Evolutionary conservation across 1,284 basidiomycete genomes (phyloP).

Genomic region (Moesziomyces globuligerus): DNA sequence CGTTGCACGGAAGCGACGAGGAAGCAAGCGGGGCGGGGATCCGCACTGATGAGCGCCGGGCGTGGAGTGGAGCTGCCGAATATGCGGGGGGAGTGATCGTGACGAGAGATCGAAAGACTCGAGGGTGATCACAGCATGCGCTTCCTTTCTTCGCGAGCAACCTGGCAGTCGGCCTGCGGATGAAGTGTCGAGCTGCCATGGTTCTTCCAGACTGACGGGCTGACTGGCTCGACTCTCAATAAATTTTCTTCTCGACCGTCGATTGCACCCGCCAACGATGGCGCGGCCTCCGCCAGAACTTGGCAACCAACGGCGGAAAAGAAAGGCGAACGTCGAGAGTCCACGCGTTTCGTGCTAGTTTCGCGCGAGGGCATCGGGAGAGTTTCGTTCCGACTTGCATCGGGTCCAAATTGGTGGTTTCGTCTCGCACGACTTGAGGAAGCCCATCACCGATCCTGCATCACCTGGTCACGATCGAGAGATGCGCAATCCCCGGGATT

Average conservation of each 20-base stretch:
- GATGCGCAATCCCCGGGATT: background rate
- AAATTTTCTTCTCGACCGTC: constrained; percentile 18
- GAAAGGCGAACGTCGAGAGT: constrained; percentile 8
- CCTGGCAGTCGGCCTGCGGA: constrained; percentile 4
- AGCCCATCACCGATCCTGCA: too few relatives aligned
- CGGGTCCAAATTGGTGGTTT: too few relatives aligned
- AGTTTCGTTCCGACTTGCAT: background rate
- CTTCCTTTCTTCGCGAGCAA: constrained; percentile 4
- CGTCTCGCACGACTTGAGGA: too few relatives aligned
- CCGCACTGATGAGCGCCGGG: background rate
- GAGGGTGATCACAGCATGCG: constrained; percentile 32
- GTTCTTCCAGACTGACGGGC: constrained; percentile 3
- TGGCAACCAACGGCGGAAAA: constrained; percentile 3
- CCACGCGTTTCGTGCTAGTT: background rate
- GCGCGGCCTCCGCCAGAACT: constrained; percentile 16
- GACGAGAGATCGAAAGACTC: constrained; percentile 44
- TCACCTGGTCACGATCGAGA: too few relatives aligned
- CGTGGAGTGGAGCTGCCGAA: constrained; percentile 14
- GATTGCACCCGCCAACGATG: constrained; percentile 2
- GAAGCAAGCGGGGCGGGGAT: background rate
- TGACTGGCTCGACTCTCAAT: constrained; percentile 36
- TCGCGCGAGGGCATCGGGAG: background rate
- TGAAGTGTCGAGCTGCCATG: background rate
- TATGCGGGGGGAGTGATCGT: constrained; percentile 44
- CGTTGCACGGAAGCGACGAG: background rate